Evolutionary conservation across 129 eudicot genomes (phyloP).

Genomic region (Centaurea solstitialis): DNA sequence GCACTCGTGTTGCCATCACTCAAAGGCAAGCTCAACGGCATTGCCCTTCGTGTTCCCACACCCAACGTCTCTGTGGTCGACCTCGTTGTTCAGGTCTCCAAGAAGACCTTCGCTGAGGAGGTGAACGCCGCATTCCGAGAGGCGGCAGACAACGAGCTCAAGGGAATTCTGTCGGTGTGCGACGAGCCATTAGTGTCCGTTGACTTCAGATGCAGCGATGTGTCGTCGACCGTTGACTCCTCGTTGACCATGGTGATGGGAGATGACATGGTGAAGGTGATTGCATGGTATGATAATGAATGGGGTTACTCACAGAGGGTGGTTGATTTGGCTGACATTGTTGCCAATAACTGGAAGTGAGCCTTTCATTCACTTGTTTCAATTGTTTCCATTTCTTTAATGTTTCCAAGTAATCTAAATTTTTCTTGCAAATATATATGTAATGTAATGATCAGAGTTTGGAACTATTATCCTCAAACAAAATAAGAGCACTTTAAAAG

Average conservation of each 20-base stretch:
- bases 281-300: constrained; percentile 98
- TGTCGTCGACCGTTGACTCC: constrained; percentile 86
- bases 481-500: constrained; percentile 24
- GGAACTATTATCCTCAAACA: constrained; percentile 33
- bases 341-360: constrained; percentile 85
- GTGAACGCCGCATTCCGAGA: constrained; percentile 91
- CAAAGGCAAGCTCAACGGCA: constrained; percentile 93
- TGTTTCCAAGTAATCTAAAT: constrained; percentile 28
- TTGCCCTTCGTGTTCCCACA: constrained; percentile 95
- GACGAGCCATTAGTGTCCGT: constrained; percentile 92
- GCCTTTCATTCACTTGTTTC: neutral
- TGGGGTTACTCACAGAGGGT: constrained; percentile 99
- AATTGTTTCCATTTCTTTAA: constrained; percentile 13
- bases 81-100: constrained; percentile 83
- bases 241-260: constrained; percentile 99
- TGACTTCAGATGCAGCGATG: constrained; percentile 90
- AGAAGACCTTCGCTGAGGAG: constrained; percentile 95
- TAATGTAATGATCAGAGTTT: constrained; percentile 30
- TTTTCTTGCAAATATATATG: constrained; percentile 29
- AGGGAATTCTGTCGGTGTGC: constrained; percentile 77
- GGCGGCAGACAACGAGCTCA: constrained; percentile 73
- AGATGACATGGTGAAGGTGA: constrained; percentile 98
- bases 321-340: constrained; percentile 94
- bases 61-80: constrained; percentile 98
- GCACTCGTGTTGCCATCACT: constrained; percentile 90